phyloP scores from a whole-genome alignment of 2,329 filamentous ascomycete genomes.

The Dactylellina leptospora region DNA sequence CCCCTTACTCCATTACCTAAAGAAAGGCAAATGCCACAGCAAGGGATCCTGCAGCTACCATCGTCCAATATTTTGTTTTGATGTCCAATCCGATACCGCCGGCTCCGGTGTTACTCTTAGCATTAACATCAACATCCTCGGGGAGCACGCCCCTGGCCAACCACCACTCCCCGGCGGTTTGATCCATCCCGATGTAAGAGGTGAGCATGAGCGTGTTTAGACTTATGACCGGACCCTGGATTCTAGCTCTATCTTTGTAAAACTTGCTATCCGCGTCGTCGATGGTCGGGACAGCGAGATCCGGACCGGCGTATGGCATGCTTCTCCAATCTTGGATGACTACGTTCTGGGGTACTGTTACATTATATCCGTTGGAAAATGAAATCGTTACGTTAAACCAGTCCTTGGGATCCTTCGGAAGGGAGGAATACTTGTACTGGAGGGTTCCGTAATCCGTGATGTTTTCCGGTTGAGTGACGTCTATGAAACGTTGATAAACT shows the following conservation, averaged over 20 bases:
- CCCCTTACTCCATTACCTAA: background rate
- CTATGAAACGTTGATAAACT: constrained; percentile 10
- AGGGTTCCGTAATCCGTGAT: background rate
- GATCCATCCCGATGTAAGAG: constrained; percentile 35
- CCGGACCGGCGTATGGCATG: background rate
- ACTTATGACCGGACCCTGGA: constrained; percentile 7
- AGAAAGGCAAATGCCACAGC: constrained; percentile 9
- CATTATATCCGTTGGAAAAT: constrained; percentile 17
- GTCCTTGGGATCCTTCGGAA: constrained; percentile 11
- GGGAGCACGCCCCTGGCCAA: constrained; percentile 12
- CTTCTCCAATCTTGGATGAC: background rate
- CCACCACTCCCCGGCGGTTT: constrained; percentile 32
- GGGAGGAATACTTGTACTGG: background rate
- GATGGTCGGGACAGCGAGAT: background rate
- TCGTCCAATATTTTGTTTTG: constrained; percentile 3
- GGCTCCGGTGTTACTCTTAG: background rate
- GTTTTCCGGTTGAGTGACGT: background rate
- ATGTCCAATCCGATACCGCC: constrained; percentile 14
- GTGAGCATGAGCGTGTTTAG: constrained; percentile 1
- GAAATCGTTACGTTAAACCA: constrained; percentile 16
- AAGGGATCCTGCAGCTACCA: constrained; percentile 23
- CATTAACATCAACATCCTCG: background rate
- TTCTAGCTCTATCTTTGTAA: background rate
- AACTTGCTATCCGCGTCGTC: background rate
- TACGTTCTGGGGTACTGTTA: background rate